Conservation (phyloP, 805 yeast genomes). For the Schizosaccharomyces pombe region DNA sequence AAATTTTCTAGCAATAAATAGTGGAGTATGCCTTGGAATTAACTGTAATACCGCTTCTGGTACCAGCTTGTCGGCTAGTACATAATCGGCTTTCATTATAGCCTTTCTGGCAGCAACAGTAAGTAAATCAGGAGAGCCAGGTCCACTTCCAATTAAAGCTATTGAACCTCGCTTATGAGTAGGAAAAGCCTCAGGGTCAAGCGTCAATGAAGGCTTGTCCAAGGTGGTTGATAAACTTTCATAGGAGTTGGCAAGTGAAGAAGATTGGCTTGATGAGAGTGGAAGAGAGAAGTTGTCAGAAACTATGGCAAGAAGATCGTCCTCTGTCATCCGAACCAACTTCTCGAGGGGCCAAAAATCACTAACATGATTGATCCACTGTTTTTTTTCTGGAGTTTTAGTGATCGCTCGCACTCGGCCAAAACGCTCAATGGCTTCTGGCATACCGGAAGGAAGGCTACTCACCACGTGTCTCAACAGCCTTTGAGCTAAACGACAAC, state of each 20-base stretch:
- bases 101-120: slow-evolving; percentile 69
- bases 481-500: slow-evolving; percentile 65
- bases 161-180: slow-evolving; percentile 28
- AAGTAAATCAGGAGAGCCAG: slow-evolving; percentile 62
- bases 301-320: slow-evolving; percentile 17
- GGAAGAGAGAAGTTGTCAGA: neutral
- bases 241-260: neutral
- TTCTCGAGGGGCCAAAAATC: slow-evolving; percentile 65
- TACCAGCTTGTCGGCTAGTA: slow-evolving; percentile 76
- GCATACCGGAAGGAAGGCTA: slow-evolving; percentile 45
- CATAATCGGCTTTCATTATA: slow-evolving; percentile 58
- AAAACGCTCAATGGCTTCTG: slow-evolving; percentile 14
- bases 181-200: neutral
- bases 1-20: slow-evolving; percentile 75
- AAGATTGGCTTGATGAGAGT: neutral
- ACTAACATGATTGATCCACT: slow-evolving; percentile 76
- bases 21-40: slow-evolving; percentile 51
- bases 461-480: slow-evolving; percentile 46
- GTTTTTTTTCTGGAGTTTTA: slow-evolving; percentile 21
- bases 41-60: slow-evolving; percentile 68
- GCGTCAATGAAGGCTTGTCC: neutral
- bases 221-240: neutral
- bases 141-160: slow-evolving; percentile 82
- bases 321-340: slow-evolving; percentile 35
- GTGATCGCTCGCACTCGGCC: neutral